phyloP scores from a whole-genome alignment of 2,329 filamentous ascomycete species.

The Hypoxylon sp. region DNA sequence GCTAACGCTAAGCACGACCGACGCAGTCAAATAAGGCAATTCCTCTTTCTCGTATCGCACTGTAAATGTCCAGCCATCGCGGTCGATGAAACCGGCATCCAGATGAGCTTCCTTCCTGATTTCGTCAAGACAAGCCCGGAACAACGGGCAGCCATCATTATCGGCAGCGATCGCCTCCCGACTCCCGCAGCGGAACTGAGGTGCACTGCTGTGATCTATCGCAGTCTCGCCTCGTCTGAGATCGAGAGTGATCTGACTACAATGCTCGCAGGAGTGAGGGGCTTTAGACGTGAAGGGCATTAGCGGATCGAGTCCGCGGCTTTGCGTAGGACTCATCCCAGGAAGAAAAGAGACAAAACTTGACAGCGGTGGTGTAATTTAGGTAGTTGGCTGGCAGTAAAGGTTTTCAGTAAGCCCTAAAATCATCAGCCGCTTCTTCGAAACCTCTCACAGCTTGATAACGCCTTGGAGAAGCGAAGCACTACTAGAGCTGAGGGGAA shows the following conservation, averaged over 20 bases:
- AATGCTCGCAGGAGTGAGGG: slow-evolving; percentile 24
- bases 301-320: background rate
- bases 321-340: background rate
- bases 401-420: no score
- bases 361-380: background rate
- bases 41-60: slow-evolving; percentile 18
- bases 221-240: slow-evolving; percentile 1
- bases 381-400: background rate
- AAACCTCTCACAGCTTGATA: background rate
- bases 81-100: background rate
- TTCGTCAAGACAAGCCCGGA: slow-evolving; percentile 15
- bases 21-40: slow-evolving; percentile 2
- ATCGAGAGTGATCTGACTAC: slow-evolving; percentile 17
- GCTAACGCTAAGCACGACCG: background rate
- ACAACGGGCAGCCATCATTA: slow-evolving; percentile 23
- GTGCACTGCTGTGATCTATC: background rate
- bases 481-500: background rate
- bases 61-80: background rate
- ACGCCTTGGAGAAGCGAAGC: background rate
- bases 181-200: slow-evolving; percentile 13
- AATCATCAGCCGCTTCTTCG: background rate
- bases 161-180: slow-evolving; percentile 20
- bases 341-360: background rate
- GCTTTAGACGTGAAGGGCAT: slow-evolving; percentile 19
- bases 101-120: background rate